Evolutionary conservation across 2,329 filamentous ascomycete genomes (phyloP).

Genomic region (Epichloe typhina): DNA sequence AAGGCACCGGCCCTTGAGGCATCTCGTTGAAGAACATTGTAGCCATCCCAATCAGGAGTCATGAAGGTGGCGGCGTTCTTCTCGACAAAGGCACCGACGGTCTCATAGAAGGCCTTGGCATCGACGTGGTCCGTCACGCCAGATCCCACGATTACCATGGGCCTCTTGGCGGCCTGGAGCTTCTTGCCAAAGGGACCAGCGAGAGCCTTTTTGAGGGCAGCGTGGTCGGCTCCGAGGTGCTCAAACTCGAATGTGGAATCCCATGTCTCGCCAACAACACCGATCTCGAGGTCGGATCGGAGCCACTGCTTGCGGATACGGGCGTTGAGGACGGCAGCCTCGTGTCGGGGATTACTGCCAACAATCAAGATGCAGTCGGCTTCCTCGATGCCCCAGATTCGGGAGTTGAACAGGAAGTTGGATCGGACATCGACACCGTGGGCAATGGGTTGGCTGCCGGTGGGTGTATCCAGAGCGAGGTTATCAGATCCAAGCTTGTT

Average conservation of each 20-base stretch:
- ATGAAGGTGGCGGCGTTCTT: constrained; percentile 84
- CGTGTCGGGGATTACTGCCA: constrained; percentile 88
- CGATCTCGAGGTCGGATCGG: constrained; percentile 85
- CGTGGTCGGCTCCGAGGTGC: constrained; percentile 69
- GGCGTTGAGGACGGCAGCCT: constrained; percentile 89
- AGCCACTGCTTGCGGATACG: constrained; percentile 98
- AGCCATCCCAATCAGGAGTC: constrained; percentile 89
- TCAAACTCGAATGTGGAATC: constrained; percentile 93
- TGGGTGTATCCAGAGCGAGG: constrained; percentile 79
- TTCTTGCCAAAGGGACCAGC: constrained; percentile 86
- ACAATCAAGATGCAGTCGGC: constrained; percentile 85
- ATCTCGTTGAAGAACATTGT: constrained; percentile 88
- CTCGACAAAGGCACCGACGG: constrained; percentile 78
- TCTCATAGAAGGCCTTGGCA: constrained; percentile 86
- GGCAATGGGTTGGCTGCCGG: constrained; percentile 69
- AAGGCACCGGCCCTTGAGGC: constrained; percentile 89
- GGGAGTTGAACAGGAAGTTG: constrained; percentile 95
- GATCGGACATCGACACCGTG: constrained; percentile 89
- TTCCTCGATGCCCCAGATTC: constrained; percentile 85
- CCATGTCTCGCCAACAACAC: constrained; percentile 79
- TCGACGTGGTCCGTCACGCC: constrained; percentile 83
- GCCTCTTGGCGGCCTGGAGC: constrained; percentile 71
- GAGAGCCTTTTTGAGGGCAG: constrained; percentile 72
- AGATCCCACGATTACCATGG: constrained; percentile 94
- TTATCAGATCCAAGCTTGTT: constrained; percentile 97